A percentile compares a stretch with the other conserved stretches of the same genome.
Evolutionary conservation across 2,329 filamentous ascomycete species (phyloP).

Genomic region (Xylariomycetidae sp.): DNA sequence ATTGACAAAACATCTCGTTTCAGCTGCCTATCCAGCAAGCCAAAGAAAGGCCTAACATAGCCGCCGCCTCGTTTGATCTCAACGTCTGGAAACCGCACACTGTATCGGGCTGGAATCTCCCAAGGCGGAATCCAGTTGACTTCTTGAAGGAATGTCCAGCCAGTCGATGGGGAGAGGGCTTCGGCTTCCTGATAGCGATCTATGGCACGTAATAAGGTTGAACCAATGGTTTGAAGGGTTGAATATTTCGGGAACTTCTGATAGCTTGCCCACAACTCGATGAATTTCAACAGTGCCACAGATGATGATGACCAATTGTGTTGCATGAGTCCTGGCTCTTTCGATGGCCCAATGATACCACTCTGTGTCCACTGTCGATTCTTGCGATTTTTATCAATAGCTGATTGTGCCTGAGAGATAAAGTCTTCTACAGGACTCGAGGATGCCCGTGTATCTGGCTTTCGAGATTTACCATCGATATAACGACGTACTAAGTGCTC

Average conservation of each 20-base stretch:
- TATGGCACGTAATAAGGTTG: conserved; percentile 58
- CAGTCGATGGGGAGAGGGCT: conserved; percentile 39
- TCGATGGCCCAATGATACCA: conserved; percentile 42
- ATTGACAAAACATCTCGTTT: conserved; percentile 41
- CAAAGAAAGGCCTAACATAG: conserved; percentile 32
- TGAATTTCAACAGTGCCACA: conserved; percentile 57
- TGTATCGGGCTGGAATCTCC: conserved; percentile 63
- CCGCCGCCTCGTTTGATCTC: conserved; percentile 38
- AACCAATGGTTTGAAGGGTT: conserved; percentile 56
- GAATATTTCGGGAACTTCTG: conserved; percentile 48
- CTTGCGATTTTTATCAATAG: conserved; percentile 49
- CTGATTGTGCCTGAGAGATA: conserved; percentile 40
- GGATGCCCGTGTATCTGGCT: not conserved
- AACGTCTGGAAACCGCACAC: conserved; percentile 48
- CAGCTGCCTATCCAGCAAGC: conserved; percentile 27
- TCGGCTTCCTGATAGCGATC: conserved; percentile 52
- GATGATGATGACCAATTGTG: conserved; percentile 45
- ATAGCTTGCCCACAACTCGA: conserved; percentile 64
- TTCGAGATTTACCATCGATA: conserved; percentile 33
- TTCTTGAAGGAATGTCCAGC: conserved; percentile 70
- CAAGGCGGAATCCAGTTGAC: conserved; percentile 67
- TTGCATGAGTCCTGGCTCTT: conserved; percentile 6
- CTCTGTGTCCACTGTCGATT: conserved; percentile 44
- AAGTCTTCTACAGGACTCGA: conserved; percentile 39
- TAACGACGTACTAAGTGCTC: conserved; percentile 50